Conservation (phyloP, 1,139 yeast species). For the Geotrichum armillariae region DNA sequence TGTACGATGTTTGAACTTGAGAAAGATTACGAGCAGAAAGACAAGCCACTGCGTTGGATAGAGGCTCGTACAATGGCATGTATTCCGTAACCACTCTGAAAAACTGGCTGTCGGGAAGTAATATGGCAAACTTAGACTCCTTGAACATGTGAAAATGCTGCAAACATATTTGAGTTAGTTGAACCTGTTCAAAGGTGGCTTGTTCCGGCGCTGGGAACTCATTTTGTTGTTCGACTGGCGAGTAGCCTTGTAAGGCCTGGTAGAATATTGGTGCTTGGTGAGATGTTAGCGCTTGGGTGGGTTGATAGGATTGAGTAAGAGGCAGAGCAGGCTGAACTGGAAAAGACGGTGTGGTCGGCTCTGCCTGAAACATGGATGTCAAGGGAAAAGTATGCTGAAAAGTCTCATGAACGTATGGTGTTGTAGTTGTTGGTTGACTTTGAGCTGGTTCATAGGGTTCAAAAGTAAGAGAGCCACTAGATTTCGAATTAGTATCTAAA, state of each 20-base stretch:
- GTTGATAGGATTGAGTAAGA: too few relatives aligned
- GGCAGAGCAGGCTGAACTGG: background rate
- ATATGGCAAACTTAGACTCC: slow-evolving; percentile 6
- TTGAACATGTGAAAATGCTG: slow-evolving; percentile 7
- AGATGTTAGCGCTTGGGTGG: background rate
- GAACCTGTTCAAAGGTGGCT: slow-evolving; percentile 8
- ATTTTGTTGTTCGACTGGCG: background rate
- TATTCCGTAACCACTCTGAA: slow-evolving; percentile 4
- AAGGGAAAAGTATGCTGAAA: background rate
- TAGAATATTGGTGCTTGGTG: background rate
- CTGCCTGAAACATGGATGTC: background rate
- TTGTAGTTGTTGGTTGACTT: background rate
- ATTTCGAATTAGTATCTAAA: background rate
- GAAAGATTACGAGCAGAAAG: slow-evolving; percentile 12
- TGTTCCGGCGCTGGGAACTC: slow-evolving; percentile 1
- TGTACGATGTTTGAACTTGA: slow-evolving; percentile 1
- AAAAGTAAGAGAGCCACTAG: background rate
- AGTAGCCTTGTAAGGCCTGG: too few relatives aligned
- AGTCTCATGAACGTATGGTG: background rate
- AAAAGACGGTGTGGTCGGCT: background rate
- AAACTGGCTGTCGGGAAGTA: slow-evolving; percentile 10
- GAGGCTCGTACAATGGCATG: slow-evolving; percentile 15
- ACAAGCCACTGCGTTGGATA: slow-evolving; percentile 18
- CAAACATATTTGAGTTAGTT: slow-evolving; percentile 9
- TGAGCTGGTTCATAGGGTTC: background rate